Conservation (phyloP, 2,329 filamentous ascomycete species). For the Chaetomiaceae sp. region DNA sequence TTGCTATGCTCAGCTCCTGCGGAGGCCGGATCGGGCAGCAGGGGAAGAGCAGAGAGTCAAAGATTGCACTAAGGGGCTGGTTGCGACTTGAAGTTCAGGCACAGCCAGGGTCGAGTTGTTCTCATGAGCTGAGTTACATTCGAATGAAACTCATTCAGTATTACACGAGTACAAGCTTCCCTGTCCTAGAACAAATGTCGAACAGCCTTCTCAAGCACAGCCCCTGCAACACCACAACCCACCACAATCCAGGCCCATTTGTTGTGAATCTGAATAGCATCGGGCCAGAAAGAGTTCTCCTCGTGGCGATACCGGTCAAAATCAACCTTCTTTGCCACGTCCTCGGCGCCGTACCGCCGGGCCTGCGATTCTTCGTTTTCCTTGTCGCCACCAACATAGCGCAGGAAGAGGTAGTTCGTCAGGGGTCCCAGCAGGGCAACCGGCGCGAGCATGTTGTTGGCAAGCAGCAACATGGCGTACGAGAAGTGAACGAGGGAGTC, state of each 20-base stretch:
- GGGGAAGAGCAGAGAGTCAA: too few relatives aligned
- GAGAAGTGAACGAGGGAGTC: constrained; percentile 55
- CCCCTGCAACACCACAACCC: constrained; percentile 45
- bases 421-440: constrained; percentile 51
- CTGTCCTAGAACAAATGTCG: not conserved
- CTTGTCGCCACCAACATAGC: constrained; percentile 52
- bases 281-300: constrained; percentile 60
- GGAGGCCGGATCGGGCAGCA: too few relatives aligned
- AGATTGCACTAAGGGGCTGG: too few relatives aligned
- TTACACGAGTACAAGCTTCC: too few relatives aligned
- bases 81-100: too few relatives aligned
- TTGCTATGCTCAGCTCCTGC: too few relatives aligned
- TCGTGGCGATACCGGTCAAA: constrained; percentile 47
- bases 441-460: constrained; percentile 50
- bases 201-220: constrained; percentile 38
- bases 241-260: constrained; percentile 53
- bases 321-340: constrained; percentile 49
- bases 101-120: too few relatives aligned
- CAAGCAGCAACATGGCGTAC: constrained; percentile 54
- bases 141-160: too few relatives aligned
- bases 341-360: constrained; percentile 46
- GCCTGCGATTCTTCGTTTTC: constrained; percentile 52
- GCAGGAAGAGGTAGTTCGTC: constrained; percentile 56
- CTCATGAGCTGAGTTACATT: too few relatives aligned
- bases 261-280: constrained; percentile 45